A percentile compares a stretch with the other conserved stretches of the same genome.
Conservation (phyloP, 345 rosid genomes). For the Eucalyptus tenuipes region DNA sequence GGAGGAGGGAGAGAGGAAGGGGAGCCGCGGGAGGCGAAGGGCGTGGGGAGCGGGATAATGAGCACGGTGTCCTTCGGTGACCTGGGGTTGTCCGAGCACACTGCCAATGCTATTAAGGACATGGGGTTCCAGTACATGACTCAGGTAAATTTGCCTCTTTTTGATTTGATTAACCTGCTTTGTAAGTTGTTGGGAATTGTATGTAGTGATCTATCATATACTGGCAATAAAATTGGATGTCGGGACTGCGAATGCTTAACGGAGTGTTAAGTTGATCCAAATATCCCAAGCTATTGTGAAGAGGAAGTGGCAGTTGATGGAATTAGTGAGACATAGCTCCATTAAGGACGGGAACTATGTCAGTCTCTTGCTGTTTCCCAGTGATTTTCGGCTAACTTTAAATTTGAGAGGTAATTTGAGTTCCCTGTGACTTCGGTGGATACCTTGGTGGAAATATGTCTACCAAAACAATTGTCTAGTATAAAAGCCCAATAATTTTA, state of each 20-base stretch:
- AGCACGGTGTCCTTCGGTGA: slow-evolving; percentile 64
- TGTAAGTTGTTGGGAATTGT: background rate
- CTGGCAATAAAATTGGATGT: background rate
- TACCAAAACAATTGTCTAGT: background rate
- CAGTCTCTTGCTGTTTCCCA: background rate
- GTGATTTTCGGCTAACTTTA: background rate
- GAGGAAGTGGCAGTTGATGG: background rate
- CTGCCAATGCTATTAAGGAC: slow-evolving; percentile 53
- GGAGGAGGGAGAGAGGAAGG: background rate
- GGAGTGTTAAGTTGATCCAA: background rate
- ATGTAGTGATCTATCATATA: background rate
- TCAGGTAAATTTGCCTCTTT: slow-evolving; percentile 28
- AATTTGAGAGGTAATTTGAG: background rate
- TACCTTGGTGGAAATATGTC: background rate
- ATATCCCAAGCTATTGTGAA: background rate
- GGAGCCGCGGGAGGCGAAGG: background rate
- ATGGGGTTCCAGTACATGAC: slow-evolving; percentile 82
- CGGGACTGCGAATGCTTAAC: background rate
- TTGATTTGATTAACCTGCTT: background rate
- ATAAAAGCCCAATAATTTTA: background rate
- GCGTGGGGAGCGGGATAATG: slow-evolving; percentile 59
- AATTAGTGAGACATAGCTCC: background rate
- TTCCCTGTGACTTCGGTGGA: background rate
- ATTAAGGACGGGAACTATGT: background rate
- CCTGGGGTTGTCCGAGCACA: slow-evolving; percentile 53